These are phyloP conservation scores for Phytophthora chlamydospora DNA, from an alignment of 352 stramenopile genomes.

Conservation along the genomic window DNA sequence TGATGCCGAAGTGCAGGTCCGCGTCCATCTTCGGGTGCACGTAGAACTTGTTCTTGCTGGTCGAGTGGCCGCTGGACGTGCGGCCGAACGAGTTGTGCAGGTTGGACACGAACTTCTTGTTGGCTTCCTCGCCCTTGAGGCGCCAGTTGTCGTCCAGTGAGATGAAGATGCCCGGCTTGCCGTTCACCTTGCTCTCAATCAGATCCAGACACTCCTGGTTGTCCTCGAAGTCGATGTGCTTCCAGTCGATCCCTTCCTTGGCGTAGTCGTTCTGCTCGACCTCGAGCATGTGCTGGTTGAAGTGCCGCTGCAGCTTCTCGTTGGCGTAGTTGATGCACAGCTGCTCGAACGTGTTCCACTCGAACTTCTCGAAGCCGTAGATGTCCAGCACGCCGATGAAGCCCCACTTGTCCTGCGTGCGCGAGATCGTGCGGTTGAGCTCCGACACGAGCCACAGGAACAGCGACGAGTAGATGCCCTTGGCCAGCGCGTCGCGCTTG, in stretches of 20 bases:
- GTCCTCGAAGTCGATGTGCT: constrained; percentile 93
- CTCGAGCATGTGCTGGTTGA: constrained; percentile 96
- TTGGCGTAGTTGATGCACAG: constrained; percentile 97
- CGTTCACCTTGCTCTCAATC: constrained; percentile 91
- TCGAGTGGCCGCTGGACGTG: constrained; percentile 53
- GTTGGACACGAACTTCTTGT: constrained; percentile 92
- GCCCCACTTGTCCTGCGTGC: constrained; percentile 79
- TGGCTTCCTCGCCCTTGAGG: constrained; percentile 92
- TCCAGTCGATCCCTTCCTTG: constrained; percentile 95
- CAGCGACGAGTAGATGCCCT: constrained; percentile 93
- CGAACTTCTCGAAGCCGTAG: constrained; percentile 98
- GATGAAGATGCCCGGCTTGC: constrained; percentile 93
- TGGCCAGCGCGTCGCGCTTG: constrained; percentile 91
- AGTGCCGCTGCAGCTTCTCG: constrained; percentile 94
- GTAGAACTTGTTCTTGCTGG: constrained; percentile 87
- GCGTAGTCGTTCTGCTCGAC: constrained; percentile 98
- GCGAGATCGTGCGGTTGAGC: constrained; percentile 91
- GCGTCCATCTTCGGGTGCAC: constrained; percentile 92
- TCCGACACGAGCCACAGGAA: constrained; percentile 93
- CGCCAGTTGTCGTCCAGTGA: constrained; percentile 96
- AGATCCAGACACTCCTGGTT: constrained; percentile 94
- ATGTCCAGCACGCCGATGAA: constrained; percentile 98
- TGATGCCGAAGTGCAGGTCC: constrained; percentile 90
- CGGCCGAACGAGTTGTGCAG: constrained; percentile 85
- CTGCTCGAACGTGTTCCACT: constrained; percentile 96